phyloP scores from a whole-genome alignment of 2,329 filamentous ascomycete genomes.

The Albophoma yamanashiensis region DNA sequence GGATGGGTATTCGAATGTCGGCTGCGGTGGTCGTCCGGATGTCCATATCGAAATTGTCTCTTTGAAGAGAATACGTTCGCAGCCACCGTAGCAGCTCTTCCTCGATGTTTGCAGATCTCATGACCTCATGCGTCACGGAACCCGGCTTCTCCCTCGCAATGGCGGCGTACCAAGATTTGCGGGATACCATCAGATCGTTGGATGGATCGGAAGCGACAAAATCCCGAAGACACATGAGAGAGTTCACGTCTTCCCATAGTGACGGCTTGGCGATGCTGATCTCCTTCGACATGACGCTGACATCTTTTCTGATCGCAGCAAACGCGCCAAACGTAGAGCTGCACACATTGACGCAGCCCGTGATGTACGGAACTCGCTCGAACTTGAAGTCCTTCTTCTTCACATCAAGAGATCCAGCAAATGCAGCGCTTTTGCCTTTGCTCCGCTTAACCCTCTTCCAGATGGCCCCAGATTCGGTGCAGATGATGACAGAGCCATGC shows the following conservation, averaged over 20 bases:
- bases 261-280: slow-evolving; percentile 56
- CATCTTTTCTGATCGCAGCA: slow-evolving; percentile 76
- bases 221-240: slow-evolving; percentile 56
- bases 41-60: slow-evolving; percentile 30
- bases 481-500: slow-evolving; percentile 89
- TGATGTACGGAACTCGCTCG: slow-evolving; percentile 78
- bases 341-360: slow-evolving; percentile 70
- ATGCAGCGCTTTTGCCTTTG: slow-evolving; percentile 61
- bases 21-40: slow-evolving; percentile 51
- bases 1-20: slow-evolving; percentile 64
- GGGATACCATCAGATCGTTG: slow-evolving; percentile 17
- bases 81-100: slow-evolving; percentile 46
- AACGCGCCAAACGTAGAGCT: slow-evolving; percentile 88
- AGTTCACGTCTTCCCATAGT: slow-evolving; percentile 63
- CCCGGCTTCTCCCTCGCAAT: slow-evolving; percentile 34
- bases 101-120: slow-evolving; percentile 57
- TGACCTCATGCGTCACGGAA: slow-evolving; percentile 37
- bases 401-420: slow-evolving; percentile 35
- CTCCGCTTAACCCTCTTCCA: slow-evolving; percentile 79
- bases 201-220: slow-evolving; percentile 36
- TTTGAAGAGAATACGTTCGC: slow-evolving; percentile 22
- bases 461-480: slow-evolving; percentile 83
- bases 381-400: slow-evolving; percentile 92
- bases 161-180: slow-evolving; percentile 28
- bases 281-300: slow-evolving; percentile 63